A percentile compares a stretch with the other conserved stretches of the same genome.
phyloP scores from a whole-genome alignment of 371 early-diverging fungal genomes.

The Mucor indicus region DNA sequence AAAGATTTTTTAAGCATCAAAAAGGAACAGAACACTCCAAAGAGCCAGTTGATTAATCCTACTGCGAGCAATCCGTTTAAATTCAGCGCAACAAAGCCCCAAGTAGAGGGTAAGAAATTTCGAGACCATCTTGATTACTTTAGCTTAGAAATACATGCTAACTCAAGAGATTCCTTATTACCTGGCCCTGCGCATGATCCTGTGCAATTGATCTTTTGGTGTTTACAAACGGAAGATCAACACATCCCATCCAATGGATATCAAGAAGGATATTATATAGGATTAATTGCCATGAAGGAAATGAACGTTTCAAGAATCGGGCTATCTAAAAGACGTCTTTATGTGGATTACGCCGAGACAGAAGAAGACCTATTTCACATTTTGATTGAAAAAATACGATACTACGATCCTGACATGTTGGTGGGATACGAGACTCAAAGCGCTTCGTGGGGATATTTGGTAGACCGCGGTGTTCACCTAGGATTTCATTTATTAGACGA shows the following conservation, averaged over 20 bases:
- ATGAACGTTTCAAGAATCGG: constrained; percentile 34
- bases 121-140: constrained; percentile 37
- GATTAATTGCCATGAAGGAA: constrained; percentile 29
- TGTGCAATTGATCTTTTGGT: constrained; percentile 57
- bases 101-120: constrained; percentile 10
- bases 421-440: constrained; percentile 84
- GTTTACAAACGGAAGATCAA: constrained; percentile 45
- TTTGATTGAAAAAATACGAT: constrained; percentile 48
- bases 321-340: constrained; percentile 22
- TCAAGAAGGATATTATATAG: constrained; percentile 35
- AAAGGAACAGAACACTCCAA: background rate
- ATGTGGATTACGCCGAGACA: constrained; percentile 32
- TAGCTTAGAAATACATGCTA: constrained; percentile 44
- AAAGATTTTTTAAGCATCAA: background rate
- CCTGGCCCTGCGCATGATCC: constrained; percentile 62
- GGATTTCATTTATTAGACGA: constrained; percentile 49
- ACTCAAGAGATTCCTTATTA: constrained; percentile 41
- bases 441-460: constrained; percentile 85
- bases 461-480: constrained; percentile 58
- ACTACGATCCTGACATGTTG: constrained; percentile 83
- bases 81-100: constrained; percentile 49
- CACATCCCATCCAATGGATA: constrained; percentile 40
- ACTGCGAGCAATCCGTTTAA: constrained; percentile 51
- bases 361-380: constrained; percentile 55
- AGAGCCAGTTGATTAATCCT: constrained; percentile 53